Evolutionary conservation across 768 basidiomycete species (phyloP), one percentile per base, ranked within the genome.

Genomic region (Lepiota venenata): DNA sequence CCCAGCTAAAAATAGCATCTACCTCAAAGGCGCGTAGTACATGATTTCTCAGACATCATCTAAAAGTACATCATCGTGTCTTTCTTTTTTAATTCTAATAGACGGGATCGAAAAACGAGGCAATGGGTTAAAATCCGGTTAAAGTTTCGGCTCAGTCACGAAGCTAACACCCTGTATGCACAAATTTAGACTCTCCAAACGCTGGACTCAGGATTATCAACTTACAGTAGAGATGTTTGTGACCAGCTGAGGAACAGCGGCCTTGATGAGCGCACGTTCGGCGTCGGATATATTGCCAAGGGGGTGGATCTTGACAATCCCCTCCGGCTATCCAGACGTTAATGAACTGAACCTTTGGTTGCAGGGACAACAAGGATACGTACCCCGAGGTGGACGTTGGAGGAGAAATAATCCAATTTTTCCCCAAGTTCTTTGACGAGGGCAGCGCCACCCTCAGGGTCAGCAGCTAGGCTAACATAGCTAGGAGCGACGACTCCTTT

Each of bases 341-440:
- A 22, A 16, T 12, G 60, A 16, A 46, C 29, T 55, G 42, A 20
- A 47, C 42, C 25, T 59, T 25, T 60, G 50, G 42, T 32, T 15
- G 40, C 32, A 10, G 15, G 45, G 8, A n/a, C 39, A 38, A 14
- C 21, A 46, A 20, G 40, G 50, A 73, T 43, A 71, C 78, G 16
- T 69, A 93, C 92, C 56, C 95, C 93, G 54, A 99, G 86, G 72
- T 93, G 87, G 55, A 99, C 82, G 46, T 81, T 86, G 35, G 86
- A 82, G 18, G 93, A 91, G 80, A 99, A 98, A 80, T 84, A 98
- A 44, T 87, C 87, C 37, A 96, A 67, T 11, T 87, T 80, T 57
- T 74, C 66, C 12, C 86, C 90, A 55, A 98, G 80, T 68, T 92
- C 91, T 71, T 82, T 81, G 69, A 79, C 80, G 63, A 98, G 73